phyloP scores from a whole-genome alignment of 2,329 filamentous ascomycete genomes.

The Lasiodiplodia citricola region DNA sequence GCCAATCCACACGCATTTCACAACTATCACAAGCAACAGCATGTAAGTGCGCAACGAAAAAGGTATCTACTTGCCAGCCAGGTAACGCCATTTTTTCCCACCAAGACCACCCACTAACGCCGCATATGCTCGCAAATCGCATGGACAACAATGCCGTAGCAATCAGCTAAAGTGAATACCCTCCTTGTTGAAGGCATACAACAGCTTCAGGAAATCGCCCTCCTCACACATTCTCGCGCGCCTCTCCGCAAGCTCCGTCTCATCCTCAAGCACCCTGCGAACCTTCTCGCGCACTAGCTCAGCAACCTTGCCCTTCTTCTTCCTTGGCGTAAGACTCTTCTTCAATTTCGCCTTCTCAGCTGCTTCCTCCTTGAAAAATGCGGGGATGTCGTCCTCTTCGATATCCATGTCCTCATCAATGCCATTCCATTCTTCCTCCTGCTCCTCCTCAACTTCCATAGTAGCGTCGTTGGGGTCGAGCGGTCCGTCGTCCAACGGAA shows the following conservation, averaged over 20 bases:
- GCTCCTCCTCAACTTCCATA: slow-evolving; percentile 55
- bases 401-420: slow-evolving; percentile 65
- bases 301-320: slow-evolving; percentile 79
- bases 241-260: slow-evolving; percentile 80
- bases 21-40: background rate
- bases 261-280: slow-evolving; percentile 78
- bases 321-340: slow-evolving; percentile 59
- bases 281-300: slow-evolving; percentile 88
- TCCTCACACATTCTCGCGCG: slow-evolving; percentile 87
- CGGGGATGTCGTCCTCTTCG: slow-evolving; percentile 68
- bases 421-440: slow-evolving; percentile 54
- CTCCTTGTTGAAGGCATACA: slow-evolving; percentile 86
- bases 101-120: slow-evolving; percentile 11
- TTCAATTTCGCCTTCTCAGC: slow-evolving; percentile 61
- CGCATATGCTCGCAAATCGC: slow-evolving; percentile 45
- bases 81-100: slow-evolving; percentile 5
- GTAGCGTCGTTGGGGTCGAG: slow-evolving; percentile 51
- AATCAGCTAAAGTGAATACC: slow-evolving; percentile 85
- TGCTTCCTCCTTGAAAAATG: slow-evolving; percentile 76
- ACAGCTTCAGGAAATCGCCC: slow-evolving; percentile 83
- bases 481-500: slow-evolving; percentile 71
- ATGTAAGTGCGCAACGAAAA: background rate
- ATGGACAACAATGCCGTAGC: background rate
- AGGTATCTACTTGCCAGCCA: slow-evolving; percentile 23
- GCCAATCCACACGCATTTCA: too few relatives aligned